Conservation (phyloP, 192 early-diverging fungal genomes). For the Backusella sp. region DNA sequence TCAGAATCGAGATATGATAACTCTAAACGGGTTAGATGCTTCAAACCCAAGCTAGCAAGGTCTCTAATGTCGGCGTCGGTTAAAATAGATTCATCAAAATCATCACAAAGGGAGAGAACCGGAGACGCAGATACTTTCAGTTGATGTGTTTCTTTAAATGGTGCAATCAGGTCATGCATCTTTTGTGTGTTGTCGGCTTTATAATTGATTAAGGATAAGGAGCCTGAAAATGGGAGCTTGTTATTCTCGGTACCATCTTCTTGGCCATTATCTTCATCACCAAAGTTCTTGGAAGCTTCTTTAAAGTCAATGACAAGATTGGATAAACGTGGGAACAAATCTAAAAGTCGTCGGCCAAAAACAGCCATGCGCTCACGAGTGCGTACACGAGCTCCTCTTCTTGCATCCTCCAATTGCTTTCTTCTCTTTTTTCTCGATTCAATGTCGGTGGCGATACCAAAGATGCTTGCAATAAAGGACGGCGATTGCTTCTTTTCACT, state of each 20-base stretch:
- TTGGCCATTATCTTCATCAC: neutral
- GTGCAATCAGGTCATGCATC: neutral
- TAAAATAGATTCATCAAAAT: constrained; percentile 15
- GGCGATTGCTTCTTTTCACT: neutral
- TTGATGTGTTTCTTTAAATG: neutral
- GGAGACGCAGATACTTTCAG: neutral
- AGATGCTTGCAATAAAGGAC: neutral
- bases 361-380: neutral
- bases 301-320: neutral
- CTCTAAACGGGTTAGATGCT: neutral
- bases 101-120: constrained; percentile 8
- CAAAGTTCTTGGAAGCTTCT: neutral
- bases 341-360: constrained; percentile 9
- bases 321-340: neutral
- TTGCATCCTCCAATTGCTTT: neutral
- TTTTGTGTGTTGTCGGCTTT: neutral
- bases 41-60: neutral
- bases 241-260: neutral
- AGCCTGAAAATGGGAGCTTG: neutral
- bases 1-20: constrained; percentile 1
- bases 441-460: neutral
- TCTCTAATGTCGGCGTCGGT: neutral
- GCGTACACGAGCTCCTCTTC: neutral
- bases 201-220: constrained; percentile 3
- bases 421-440: neutral